These are phyloP conservation scores for Yarrowia sp. DNA, from an alignment of 805 yeast species.

Conservation along the genomic window DNA sequence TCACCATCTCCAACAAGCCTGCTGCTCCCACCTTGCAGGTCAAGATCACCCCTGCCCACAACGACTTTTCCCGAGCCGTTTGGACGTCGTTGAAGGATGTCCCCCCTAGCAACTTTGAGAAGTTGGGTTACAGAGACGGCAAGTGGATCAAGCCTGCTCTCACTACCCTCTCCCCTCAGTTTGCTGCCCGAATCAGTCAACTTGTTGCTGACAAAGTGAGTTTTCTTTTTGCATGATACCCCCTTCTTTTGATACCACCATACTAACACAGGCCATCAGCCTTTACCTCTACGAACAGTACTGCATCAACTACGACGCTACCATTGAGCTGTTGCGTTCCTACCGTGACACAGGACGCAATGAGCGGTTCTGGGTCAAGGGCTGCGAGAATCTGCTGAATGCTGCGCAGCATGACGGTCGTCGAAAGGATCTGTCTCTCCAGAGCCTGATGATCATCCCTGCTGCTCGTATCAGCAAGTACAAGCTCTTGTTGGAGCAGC, in stretches of 20 bases:
- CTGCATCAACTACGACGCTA: conserved; percentile 25
- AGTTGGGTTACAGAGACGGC: neutral
- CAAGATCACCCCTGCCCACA: neutral
- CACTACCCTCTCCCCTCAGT: conserved; percentile 1
- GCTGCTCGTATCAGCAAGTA: conserved; percentile 16
- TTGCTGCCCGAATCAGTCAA: conserved; percentile 23
- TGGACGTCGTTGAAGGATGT: conserved; percentile 22
- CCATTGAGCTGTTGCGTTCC: conserved; percentile 1
- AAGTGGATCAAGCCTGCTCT: conserved; percentile 20
- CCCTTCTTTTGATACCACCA: neutral
- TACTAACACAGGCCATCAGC: conserved; percentile 21
- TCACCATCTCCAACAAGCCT: conserved; percentile 9
- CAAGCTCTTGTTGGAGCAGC: conserved; percentile 21
- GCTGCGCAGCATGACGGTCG: neutral
- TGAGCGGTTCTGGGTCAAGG: conserved; percentile 21
- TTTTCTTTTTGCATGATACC: neutral
- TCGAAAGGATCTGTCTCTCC: neutral
- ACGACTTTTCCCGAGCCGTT: neutral
- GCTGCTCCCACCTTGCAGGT: conserved; percentile 2
- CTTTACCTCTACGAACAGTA: conserved; percentile 20
- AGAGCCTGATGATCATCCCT: conserved; percentile 15
- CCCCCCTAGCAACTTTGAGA: neutral
- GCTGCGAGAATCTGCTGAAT: conserved; percentile 18
- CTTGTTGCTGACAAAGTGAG: conserved; percentile 25
- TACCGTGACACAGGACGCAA: neutral